Conservation (phyloP, 2,329 filamentous ascomycete genomes). For the Nemania bipapillata region DNA sequence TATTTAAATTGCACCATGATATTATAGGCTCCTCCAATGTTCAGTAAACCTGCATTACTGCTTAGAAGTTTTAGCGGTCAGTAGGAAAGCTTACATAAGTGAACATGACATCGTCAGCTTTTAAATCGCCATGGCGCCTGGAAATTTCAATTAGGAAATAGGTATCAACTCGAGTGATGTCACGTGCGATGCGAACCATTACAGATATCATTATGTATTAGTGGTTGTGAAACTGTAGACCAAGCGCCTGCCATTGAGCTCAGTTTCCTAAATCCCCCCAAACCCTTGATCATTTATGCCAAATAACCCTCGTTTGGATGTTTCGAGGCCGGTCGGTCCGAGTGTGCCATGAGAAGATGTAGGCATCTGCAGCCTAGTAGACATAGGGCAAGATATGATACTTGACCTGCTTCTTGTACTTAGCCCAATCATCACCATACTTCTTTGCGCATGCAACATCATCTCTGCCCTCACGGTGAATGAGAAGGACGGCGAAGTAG, state of each 20-base stretch:
- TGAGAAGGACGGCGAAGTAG: constrained; percentile 87
- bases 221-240: not conserved
- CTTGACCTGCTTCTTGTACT: constrained; percentile 83
- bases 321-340: not conserved
- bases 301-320: not conserved
- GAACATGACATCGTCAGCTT: not conserved
- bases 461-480: constrained; percentile 88
- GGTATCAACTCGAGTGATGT: not conserved
- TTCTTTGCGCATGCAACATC: constrained; percentile 91
- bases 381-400: constrained; percentile 86
- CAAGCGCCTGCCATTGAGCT: not conserved
- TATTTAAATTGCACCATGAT: constrained; percentile 14
- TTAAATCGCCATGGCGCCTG: not conserved
- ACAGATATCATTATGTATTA: constrained; percentile 30
- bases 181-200: not conserved
- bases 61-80: not conserved
- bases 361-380: constrained; percentile 67
- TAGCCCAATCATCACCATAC: constrained; percentile 92
- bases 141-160: not conserved
- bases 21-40: not conserved
- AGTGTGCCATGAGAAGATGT: not conserved
- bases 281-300: not conserved
- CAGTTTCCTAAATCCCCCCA: not conserved
- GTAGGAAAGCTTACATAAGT: not conserved
- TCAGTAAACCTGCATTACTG: not conserved